Conservation (phyloP, 1,139 yeast genomes). For the Yueomyces sp. region DNA sequence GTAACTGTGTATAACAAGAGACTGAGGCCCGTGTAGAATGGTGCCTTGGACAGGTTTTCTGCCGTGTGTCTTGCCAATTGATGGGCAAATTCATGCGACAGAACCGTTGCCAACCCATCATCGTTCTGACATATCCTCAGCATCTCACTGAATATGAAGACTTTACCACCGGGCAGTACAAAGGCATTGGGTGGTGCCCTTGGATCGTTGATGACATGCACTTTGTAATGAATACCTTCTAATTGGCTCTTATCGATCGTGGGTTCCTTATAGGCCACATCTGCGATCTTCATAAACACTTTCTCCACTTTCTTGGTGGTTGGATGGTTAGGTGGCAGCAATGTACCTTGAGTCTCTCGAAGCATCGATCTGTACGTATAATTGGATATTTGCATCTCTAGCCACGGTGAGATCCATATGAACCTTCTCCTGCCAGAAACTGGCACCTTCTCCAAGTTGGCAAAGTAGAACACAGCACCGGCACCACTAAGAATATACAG, state of each 20-base stretch:
- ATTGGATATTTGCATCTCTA: slow-evolving; percentile 60
- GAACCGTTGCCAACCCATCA: slow-evolving; percentile 87
- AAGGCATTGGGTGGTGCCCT: slow-evolving; percentile 82
- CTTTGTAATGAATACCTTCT: slow-evolving; percentile 48
- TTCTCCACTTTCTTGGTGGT: slow-evolving; percentile 39
- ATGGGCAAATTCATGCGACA: slow-evolving; percentile 88
- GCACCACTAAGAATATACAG: slow-evolving; percentile 21
- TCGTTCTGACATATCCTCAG: slow-evolving; percentile 69
- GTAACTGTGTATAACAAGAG: slow-evolving; percentile 37
- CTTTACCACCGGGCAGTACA: slow-evolving; percentile 91
- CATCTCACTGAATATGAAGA: slow-evolving; percentile 74
- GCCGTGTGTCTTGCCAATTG: slow-evolving; percentile 86
- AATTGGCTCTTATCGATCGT: slow-evolving; percentile 21
- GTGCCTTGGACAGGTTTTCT: slow-evolving; percentile 62
- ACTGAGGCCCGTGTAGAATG: slow-evolving; percentile 41
- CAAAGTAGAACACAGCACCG: slow-evolving; percentile 39
- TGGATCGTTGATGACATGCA: slow-evolving; percentile 68
- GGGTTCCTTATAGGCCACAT: slow-evolving; percentile 37
- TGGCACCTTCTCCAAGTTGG: slow-evolving; percentile 73
- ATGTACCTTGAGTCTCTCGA: slow-evolving; percentile 31
- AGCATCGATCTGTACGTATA: slow-evolving; percentile 52
- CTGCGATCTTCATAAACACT: slow-evolving; percentile 55
- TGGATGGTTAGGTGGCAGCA: slow-evolving; percentile 46
- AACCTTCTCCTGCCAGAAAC: slow-evolving; percentile 63
- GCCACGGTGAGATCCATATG: slow-evolving; percentile 56